A percentile compares a stretch with the other conserved stretches of the same genome.
Conservation (phyloP, 192 early-diverging fungal genomes). For the Lobulomyces angularis region DNA sequence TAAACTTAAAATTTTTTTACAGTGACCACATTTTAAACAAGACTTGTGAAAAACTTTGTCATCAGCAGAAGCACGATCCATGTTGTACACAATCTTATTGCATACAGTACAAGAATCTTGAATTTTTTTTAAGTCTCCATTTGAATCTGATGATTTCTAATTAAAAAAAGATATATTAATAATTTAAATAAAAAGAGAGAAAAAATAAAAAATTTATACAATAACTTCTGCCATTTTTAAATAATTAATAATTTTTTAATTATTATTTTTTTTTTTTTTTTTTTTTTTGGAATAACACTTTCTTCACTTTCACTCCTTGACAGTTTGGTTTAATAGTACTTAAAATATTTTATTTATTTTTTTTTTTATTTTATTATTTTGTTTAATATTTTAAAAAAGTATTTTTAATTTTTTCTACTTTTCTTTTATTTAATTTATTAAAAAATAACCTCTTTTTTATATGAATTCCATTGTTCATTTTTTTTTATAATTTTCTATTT, state of each 20-base stretch:
- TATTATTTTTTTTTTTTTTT: no score
- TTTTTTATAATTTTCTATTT: no score
- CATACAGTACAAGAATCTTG: constrained; percentile 1
- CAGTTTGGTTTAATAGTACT: no score
- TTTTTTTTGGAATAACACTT: no score
- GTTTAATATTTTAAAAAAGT: no score
- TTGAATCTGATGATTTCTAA: neutral
- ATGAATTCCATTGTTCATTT: no score
- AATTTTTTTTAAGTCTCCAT: neutral
- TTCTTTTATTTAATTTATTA: neutral
- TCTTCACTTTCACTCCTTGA: no score
- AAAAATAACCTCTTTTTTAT: no score
- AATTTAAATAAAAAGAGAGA: neutral
- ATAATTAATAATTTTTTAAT: no score
- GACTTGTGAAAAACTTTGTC: constrained; percentile 6
- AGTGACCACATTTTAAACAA: constrained; percentile 4
- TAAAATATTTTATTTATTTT: no score
- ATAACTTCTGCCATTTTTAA: neutral
- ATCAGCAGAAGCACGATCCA: constrained; percentile 1
- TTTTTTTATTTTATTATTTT: no score
- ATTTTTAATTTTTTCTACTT: no score
- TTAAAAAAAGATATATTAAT: neutral
- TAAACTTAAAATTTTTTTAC: constrained; percentile 3
- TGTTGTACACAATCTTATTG: constrained; percentile 2
- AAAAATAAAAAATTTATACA: neutral